Conservation (phyloP, 352 stramenopile species). For the Pythium biforme region DNA sequence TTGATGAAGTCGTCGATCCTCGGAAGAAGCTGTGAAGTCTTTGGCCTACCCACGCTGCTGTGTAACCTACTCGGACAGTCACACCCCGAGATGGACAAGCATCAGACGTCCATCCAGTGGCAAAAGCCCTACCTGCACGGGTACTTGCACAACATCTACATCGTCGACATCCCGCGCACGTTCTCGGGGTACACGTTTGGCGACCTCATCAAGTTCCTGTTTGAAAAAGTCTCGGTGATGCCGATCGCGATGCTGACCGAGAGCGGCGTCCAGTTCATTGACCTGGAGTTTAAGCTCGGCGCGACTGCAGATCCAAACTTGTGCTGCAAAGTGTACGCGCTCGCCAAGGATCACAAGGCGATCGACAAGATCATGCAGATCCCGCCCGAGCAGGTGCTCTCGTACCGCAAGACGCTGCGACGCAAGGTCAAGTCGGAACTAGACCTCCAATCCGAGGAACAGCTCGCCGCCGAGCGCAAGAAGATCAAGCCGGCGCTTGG, state of each 20-base stretch:
- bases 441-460: constrained; percentile 29
- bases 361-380: constrained; percentile 64
- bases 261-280: constrained; percentile 61
- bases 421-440: constrained; percentile 51
- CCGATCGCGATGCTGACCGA: constrained; percentile 66
- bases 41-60: constrained; percentile 63
- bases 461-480: constrained; percentile 32
- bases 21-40: constrained; percentile 62
- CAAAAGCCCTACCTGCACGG: constrained; percentile 69
- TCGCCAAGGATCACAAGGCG: constrained; percentile 53
- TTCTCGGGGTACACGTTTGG: constrained; percentile 81
- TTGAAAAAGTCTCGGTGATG: constrained; percentile 68
- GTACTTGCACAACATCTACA: constrained; percentile 68
- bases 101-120: constrained; percentile 56
- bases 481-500: constrained; percentile 62
- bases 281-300: constrained; percentile 80
- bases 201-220: constrained; percentile 77
- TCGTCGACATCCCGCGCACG: constrained; percentile 74
- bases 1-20: constrained; percentile 77
- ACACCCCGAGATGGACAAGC: constrained; percentile 49
- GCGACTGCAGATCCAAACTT: constrained; percentile 68
- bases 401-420: constrained; percentile 68
- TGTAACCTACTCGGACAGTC: constrained; percentile 61
- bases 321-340: constrained; percentile 79
- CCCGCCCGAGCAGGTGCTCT: constrained; percentile 68